Base-by-base conservation (phyloP, 208 protist species). In the Leishmania aethiopica region DNA sequence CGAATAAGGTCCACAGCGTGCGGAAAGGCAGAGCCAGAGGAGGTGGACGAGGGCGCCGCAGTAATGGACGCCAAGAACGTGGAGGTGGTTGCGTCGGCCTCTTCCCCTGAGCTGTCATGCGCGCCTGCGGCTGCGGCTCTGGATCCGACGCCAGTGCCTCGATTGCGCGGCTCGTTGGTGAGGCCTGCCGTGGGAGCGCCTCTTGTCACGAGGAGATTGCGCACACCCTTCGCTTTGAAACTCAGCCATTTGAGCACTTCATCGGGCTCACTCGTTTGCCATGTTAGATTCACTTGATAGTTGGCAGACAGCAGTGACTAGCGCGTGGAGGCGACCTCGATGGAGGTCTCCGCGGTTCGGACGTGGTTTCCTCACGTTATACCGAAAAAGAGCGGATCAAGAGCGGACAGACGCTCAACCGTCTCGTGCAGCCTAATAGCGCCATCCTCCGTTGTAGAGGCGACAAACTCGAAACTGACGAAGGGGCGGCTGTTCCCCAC, bases 211-310 rank as follows among this genome's bases (percentile, higher is more conserved):
- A 99, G 86, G 60, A 99, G 93, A 88, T 99, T 99, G 69, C 90
- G 90, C 57, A 99, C 93, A 59, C 98, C 96, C 72, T 87, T 84
- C 19, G 84, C 86, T 71, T 98, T 95, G 11, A 95, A 86, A 2
- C 88, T 78, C n/a, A 99, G 85, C 69, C 92, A 93, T 42, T 88
- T 73, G 2, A 89, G 71, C n/a, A 98, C 80, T 10, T 96, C 79
- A 2, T 79, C 88, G 0, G 80, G 77, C 2, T 84, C 82, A 81
- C 91, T 95, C 73, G 94, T 98, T 47, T 96, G 97, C 75, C 96
- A 97, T 3, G 98, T 99, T 7, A 99, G 62, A 85, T 99, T 98
- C 81, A 99, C 92, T 92, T 97, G 94, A n/a, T 88, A 97, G 67
- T 99, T 97, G 28, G 98, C 47, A 35, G 92, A 92, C 42, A 92